Evolutionary conservation across 768 basidiomycete species (phyloP).

Genomic region (Imleria badia): DNA sequence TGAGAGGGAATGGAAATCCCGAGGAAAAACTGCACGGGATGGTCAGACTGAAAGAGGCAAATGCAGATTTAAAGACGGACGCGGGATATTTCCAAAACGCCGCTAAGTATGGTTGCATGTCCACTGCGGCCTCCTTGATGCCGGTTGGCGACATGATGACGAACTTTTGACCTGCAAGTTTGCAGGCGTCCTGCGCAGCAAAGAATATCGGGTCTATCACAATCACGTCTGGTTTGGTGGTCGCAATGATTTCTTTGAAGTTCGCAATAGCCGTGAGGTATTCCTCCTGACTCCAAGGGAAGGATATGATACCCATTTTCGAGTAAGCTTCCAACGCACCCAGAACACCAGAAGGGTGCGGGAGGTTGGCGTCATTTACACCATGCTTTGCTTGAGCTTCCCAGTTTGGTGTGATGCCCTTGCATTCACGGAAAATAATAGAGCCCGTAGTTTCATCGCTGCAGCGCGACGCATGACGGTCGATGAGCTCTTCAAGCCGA

Average conservation of each 20-base stretch:
- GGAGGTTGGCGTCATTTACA: not conserved
- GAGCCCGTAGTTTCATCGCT: not conserved
- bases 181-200: not conserved
- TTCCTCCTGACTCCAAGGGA: slow-evolving; percentile 4
- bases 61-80: not conserved
- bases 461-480: not conserved
- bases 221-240: not conserved
- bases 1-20: slow-evolving; percentile 3
- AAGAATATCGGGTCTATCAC: not conserved
- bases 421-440: slow-evolving; percentile 1
- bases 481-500: not conserved
- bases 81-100: slow-evolving; percentile 3
- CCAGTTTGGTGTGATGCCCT: not conserved
- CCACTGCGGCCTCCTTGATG: not conserved
- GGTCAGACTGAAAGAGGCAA: not conserved
- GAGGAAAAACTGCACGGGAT: not conserved
- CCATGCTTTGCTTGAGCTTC: not conserved
- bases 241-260: not conserved
- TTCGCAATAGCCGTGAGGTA: not conserved
- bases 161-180: not conserved
- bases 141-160: not conserved
- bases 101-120: not conserved
- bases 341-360: not conserved
- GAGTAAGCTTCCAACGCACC: slow-evolving; percentile 6
- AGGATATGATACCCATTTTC: rapidly evolving